Evolutionary conservation across 2,329 filamentous ascomycete species (phyloP), one percentile per base, ranked within the genome.

Genomic region (Pseudovirgaria hyperparasitica): DNA sequence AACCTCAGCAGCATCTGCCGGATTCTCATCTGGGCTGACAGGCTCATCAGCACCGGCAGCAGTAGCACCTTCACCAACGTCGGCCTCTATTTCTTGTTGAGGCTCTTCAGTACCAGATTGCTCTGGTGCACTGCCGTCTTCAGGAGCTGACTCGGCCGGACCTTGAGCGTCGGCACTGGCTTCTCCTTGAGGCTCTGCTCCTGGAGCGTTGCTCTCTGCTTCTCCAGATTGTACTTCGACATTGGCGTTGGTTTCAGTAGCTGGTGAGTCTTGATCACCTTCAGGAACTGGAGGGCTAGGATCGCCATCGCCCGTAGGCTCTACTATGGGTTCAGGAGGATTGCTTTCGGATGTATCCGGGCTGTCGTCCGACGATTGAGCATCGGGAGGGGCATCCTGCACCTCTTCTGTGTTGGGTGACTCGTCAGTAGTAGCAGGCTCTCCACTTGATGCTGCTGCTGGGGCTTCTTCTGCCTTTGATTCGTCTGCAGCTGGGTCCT

Each of bases 1-100:
- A 5, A 17, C 16, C 13, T 34, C 37, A 15, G 24, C 18, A 22
- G 26, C 26, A 25, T 35, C 30, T 9, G n/a, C n/a, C n/a, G n/a
- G n/a, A n/a, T n/a, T n/a, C n/a, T n/a, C n/a, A n/a, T n/a, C n/a
- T n/a, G n/a, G n/a, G n/a, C n/a, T n/a, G n/a, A n/a, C n/a, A n/a
- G n/a, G n/a, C 13, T 34, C 37, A 15, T 25, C 18, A 22, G 26
- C 26, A 25, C 34, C 30, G 8, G 22, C 16, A 17, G 19, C 19
- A 23, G 22, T 29, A 24, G 34, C 26, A 22, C 12, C 19, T 9
- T n/a, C 25, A 11, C 8, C 25, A 13, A 20, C 25, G 15, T 26
- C 27, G 22, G 24, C 20, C 16, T 25, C 22, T 13, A 25, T 9
- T 3, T n/a, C 9, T n/a, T 25, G 23, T 11, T 21, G 15, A 16